A percentile compares a stretch with the other conserved stretches of the same genome.
These are phyloP conservation scores for Hypomontagnella monticulosa DNA, from an alignment of 495 filamentous ascomycete genomes.

Conservation along the genomic window DNA sequence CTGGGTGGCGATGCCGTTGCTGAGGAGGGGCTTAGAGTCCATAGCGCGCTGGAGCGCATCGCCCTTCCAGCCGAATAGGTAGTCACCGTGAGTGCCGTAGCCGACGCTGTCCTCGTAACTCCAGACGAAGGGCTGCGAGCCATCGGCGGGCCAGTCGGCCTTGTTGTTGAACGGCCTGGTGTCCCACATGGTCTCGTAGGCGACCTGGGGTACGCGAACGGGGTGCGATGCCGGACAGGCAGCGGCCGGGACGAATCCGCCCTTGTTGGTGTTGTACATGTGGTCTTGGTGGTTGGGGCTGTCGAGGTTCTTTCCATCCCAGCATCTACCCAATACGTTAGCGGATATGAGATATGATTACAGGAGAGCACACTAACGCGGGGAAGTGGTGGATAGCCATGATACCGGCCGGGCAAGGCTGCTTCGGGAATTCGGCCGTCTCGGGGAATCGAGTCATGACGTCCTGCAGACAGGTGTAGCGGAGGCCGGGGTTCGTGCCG, in stretches of 20 bases:
- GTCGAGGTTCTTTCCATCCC: conserved; percentile 60
- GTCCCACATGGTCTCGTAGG: conserved; percentile 57
- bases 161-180: conserved; percentile 50
- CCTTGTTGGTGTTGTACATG: conserved; percentile 47
- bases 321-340: conserved; percentile 44
- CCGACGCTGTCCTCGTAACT: conserved; percentile 48
- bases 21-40: conserved; percentile 47
- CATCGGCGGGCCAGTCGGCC: conserved; percentile 50
- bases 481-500: conserved; percentile 44
- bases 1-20: conserved; percentile 49
- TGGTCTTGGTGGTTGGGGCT: conserved; percentile 59
- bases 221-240: conserved; percentile 55
- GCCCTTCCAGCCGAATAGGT: conserved; percentile 56
- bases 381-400: conserved; percentile 52
- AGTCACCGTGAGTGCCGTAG: conserved; percentile 54
- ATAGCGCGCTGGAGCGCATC: conserved; percentile 53
- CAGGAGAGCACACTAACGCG: conserved; percentile 40
- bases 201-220: conserved; percentile 50
- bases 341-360: neutral
- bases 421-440: conserved; percentile 41
- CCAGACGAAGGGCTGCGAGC: conserved; percentile 47
- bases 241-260: conserved; percentile 38
- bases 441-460: conserved; percentile 49
- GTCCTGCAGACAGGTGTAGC: conserved; percentile 48
- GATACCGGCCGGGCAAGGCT: conserved; percentile 49